Evolutionary conservation across 169 alveolate genomes (phyloP).

Genomic region (Blepharisma undulans): DNA sequence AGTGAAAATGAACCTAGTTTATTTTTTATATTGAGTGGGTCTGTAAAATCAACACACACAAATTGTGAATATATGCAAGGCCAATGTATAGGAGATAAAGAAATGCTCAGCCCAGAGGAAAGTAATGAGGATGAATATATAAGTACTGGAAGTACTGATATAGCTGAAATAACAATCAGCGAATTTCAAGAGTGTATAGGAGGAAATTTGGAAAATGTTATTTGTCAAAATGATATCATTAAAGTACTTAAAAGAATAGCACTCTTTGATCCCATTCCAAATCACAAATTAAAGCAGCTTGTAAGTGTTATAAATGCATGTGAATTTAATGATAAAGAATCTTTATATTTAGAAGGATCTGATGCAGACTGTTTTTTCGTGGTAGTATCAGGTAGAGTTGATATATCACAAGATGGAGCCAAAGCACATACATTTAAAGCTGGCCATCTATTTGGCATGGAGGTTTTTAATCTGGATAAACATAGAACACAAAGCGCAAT

Average conservation of each 20-base stretch:
- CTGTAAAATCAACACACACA: no score
- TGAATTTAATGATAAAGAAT: background rate
- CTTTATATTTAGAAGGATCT: conserved; percentile 48
- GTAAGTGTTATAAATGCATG: background rate
- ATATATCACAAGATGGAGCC: conserved; percentile 6
- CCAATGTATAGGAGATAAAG: background rate
- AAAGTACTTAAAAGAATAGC: background rate
- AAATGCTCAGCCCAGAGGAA: background rate
- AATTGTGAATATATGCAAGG: no score
- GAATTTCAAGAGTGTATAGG: conserved; percentile 22
- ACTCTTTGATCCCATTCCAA: background rate
- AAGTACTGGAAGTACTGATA: background rate
- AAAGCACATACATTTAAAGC: no score
- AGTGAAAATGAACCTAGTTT: background rate
- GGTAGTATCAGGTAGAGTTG: conserved; percentile 51
- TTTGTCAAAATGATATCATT: background rate
- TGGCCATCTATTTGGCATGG: no score
- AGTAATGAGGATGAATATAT: background rate
- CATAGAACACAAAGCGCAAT: background rate
- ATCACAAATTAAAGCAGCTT: background rate
- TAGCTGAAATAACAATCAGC: background rate
- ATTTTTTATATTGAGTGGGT: background rate
- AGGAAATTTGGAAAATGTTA: background rate
- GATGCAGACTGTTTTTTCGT: conserved; percentile 42
- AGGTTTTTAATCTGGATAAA: no score